Evolutionary conservation across 2,329 filamentous ascomycete species (phyloP).

Genomic region (Botrytis deweyae): DNA sequence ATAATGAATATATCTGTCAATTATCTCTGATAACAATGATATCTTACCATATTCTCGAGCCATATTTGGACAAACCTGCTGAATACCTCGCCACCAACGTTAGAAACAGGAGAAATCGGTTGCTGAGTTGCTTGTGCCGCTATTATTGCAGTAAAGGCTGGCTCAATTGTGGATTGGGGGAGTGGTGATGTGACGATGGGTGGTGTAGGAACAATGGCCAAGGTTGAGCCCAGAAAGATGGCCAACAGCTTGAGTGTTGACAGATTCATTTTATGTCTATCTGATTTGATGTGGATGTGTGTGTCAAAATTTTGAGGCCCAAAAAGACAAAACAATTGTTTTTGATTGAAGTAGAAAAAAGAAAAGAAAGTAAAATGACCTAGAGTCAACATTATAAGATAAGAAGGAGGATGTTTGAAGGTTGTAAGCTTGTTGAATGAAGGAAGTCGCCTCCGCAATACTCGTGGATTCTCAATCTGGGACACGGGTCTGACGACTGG

Average conservation of each 20-base stretch:
- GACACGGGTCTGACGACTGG: not conserved
- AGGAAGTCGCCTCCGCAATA: not conserved
- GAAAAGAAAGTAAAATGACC: not conserved
- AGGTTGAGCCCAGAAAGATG: not conserved
- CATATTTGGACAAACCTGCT: conserved; percentile 61
- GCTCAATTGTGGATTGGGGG: conserved; percentile 27
- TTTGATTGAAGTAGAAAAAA: not conserved
- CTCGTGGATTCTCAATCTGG: not conserved
- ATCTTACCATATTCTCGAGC: conserved; percentile 54
- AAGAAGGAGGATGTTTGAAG: not conserved
- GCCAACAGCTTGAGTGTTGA: not conserved
- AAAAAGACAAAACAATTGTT: conserved; percentile 1
- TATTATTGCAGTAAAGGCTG: conserved; percentile 37
- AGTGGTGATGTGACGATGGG: not conserved
- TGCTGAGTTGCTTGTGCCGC: conserved; percentile 47
- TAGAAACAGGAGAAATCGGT: conserved; percentile 46
- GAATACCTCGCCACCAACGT: conserved; percentile 54
- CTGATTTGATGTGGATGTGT: not conserved
- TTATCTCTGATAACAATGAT: not conserved
- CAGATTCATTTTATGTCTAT: not conserved
- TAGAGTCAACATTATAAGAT: not conserved
- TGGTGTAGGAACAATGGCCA: not conserved
- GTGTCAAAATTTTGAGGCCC: not conserved
- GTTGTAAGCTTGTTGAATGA: not conserved
- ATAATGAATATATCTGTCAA: not conserved